phyloP scores from a whole-genome alignment of 768 basidiomycete species.

The Kwoniella newhampshirensis region DNA sequence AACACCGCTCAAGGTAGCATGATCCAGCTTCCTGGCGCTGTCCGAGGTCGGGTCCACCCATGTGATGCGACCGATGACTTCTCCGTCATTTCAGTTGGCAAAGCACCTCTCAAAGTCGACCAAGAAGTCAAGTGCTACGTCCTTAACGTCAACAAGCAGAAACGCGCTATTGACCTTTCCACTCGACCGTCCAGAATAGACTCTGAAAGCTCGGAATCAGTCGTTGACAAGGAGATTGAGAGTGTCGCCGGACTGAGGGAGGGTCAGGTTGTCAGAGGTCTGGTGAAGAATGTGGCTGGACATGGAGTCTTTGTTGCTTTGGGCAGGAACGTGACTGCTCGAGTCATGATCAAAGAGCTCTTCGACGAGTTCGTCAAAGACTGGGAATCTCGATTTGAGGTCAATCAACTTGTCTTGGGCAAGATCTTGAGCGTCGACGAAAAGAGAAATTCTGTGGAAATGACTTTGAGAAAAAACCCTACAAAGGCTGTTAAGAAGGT shows the following conservation, averaged over 20 bases:
- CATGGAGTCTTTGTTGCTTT: slow-evolving; percentile 87
- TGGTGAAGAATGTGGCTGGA: slow-evolving; percentile 74
- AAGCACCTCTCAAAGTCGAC: slow-evolving; percentile 60
- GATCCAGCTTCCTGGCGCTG: slow-evolving; percentile 69
- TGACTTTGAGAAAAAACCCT: slow-evolving; percentile 67
- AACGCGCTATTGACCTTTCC: slow-evolving; percentile 73
- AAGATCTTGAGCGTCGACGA: slow-evolving; percentile 73
- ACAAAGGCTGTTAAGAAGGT: slow-evolving; percentile 42
- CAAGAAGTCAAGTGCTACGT: slow-evolving; percentile 71
- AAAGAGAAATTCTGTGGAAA: slow-evolving; percentile 76
- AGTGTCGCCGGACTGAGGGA: slow-evolving; percentile 64
- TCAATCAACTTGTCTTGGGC: slow-evolving; percentile 82
- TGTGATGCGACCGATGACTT: slow-evolving; percentile 82
- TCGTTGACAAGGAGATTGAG: slow-evolving; percentile 71
- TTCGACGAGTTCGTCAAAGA: slow-evolving; percentile 98
- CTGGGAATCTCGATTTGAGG: slow-evolving; percentile 79
- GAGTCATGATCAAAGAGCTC: slow-evolving; percentile 88
- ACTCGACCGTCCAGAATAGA: slow-evolving; percentile 71
- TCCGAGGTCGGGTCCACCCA: slow-evolving; percentile 75
- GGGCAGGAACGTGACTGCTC: slow-evolving; percentile 78
- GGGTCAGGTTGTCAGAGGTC: slow-evolving; percentile 78
- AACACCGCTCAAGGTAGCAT: slow-evolving; percentile 71
- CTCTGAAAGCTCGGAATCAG: slow-evolving; percentile 54
- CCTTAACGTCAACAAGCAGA: slow-evolving; percentile 65
- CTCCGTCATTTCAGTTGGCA: slow-evolving; percentile 52